Evolutionary conservation across 2,329 filamentous ascomycete species (phyloP), one percentile per base, ranked within the genome.

Genomic region (Didymella keratinophila): DNA sequence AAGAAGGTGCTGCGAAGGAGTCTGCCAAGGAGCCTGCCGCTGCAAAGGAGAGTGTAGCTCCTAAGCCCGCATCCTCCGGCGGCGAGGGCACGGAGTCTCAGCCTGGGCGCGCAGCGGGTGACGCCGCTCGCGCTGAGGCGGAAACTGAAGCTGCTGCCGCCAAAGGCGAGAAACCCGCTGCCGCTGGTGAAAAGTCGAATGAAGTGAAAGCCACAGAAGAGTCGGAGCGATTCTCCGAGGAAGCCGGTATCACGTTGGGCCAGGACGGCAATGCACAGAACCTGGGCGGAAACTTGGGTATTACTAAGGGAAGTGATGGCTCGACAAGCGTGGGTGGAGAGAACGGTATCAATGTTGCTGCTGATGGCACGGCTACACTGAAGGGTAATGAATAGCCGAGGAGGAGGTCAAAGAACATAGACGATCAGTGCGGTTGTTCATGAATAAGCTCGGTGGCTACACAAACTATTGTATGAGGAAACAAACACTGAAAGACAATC

Each of bases 251-350:
- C 42, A 70, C 67, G 0, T 55, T 73, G 16, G 67, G 65, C 37
- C 25, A 59, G 18, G 41, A 59, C 23, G 72, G 72, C 1, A 68
- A 64, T 47, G 64, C 72, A 9, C 60, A 62, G 21, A 75, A 74
- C 30, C 50, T 69, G n/a, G 72, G 71, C 9, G 72, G 72, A 11
- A 70, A 74, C 27, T 42, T 75, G 55, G 72, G 72, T 1, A 73
- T 75, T 42, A 75, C 71, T 2, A 64, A 73, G 51, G 71, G 71
- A 2, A 65, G 58, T 18, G 71, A 74, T 62, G 71, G 72, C n/a
- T 71, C 68, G 32, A 69, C 68, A 51, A 70, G 64, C 41, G 61
- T 74, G 16, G 71, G 71, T 14, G 71, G 72, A 4, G 60, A 67
- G 52, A 73, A 69, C 25, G 72, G 71, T 4, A 74, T 75, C 44